A percentile compares a stretch with the other conserved stretches of the same genome.
Evolutionary conservation across 495 filamentous ascomycete genomes (phyloP).

Genomic region (Annulohypoxylon stygium): DNA sequence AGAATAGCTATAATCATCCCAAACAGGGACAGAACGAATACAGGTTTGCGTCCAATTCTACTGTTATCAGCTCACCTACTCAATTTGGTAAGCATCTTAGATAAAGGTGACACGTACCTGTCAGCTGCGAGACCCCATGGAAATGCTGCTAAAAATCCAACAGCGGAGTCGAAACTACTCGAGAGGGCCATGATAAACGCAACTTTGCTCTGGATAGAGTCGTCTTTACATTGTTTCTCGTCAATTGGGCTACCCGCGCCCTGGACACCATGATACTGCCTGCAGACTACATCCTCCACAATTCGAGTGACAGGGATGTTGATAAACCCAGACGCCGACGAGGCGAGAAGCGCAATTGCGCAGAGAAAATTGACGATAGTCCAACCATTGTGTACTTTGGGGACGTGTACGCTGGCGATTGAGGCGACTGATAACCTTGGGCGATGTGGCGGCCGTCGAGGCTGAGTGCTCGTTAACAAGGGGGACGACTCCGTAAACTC

Average conservation of each 20-base stretch:
- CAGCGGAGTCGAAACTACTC: constrained; percentile 37
- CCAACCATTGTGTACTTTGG: constrained; percentile 24
- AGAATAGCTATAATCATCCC: constrained; percentile 54
- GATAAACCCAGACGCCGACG: constrained; percentile 30
- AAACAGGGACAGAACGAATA: constrained; percentile 51
- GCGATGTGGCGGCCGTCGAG: constrained; percentile 26
- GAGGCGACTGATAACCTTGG: constrained; percentile 33
- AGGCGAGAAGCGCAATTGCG: constrained; percentile 32
- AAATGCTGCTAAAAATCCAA: constrained; percentile 43
- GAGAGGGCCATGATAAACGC: constrained; percentile 51
- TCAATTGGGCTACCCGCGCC: constrained; percentile 42
- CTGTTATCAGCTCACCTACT: constrained; percentile 55
- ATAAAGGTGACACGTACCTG: constrained; percentile 31
- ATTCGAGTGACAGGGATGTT: constrained; percentile 42
- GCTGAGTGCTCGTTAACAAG: constrained; percentile 3
- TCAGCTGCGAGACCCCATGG: constrained; percentile 51
- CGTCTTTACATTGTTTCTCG: constrained; percentile 54
- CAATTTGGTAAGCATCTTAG: constrained; percentile 3
- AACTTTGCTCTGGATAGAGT: constrained; percentile 52
- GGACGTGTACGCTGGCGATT: constrained; percentile 33
- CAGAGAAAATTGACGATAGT: constrained; percentile 39
- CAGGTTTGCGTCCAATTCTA: constrained; percentile 61
- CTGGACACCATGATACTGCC: constrained; percentile 47
- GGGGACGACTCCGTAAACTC: constrained; percentile 32
- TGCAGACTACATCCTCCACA: constrained; percentile 52